Evolutionary conservation across 1,284 basidiomycete genomes (phyloP).

Genomic region (Sporisorium reilianum): DNA sequence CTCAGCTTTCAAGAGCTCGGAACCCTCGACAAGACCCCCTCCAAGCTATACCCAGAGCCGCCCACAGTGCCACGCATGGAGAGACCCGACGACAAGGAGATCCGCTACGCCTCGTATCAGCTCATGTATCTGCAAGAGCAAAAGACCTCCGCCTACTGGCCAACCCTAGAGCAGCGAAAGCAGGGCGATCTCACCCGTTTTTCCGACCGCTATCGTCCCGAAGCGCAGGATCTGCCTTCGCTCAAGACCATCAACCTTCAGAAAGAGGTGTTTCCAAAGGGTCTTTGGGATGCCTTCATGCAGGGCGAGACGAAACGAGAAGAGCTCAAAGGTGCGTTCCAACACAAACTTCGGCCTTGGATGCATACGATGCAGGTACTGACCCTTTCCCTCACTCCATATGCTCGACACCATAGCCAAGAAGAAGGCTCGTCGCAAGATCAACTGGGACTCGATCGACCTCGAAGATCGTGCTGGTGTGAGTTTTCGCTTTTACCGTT

Average conservation of each 20-base stretch:
- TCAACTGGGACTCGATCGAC: constrained; percentile 63
- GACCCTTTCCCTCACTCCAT: background rate
- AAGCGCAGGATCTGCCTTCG: constrained; percentile 50
- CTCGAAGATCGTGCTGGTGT: constrained; percentile 50
- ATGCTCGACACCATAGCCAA: constrained; percentile 13
- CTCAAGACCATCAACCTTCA: constrained; percentile 58
- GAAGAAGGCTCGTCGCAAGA: constrained; percentile 45
- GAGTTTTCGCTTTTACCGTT: background rate
- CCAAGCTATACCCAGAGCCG: constrained; percentile 51
- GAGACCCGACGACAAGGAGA: constrained; percentile 45
- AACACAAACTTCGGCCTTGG: background rate
- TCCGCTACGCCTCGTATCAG: constrained; percentile 52
- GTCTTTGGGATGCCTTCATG: constrained; percentile 65
- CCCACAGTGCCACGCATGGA: constrained; percentile 42
- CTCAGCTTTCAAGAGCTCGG: constrained; percentile 52
- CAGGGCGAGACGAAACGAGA: constrained; percentile 58
- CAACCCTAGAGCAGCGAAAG: constrained; percentile 40
- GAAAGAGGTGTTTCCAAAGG: constrained; percentile 61
- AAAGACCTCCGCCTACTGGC: constrained; percentile 54
- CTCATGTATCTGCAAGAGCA: constrained; percentile 54
- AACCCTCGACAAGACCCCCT: constrained; percentile 53
- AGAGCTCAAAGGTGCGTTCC: constrained; percentile 28
- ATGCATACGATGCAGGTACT: background rate
- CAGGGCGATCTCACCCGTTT: constrained; percentile 58
- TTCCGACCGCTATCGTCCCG: constrained; percentile 61